phyloP scores from a whole-genome alignment of 495 filamentous ascomycete genomes.

The Parathielavia appendiculata region DNA sequence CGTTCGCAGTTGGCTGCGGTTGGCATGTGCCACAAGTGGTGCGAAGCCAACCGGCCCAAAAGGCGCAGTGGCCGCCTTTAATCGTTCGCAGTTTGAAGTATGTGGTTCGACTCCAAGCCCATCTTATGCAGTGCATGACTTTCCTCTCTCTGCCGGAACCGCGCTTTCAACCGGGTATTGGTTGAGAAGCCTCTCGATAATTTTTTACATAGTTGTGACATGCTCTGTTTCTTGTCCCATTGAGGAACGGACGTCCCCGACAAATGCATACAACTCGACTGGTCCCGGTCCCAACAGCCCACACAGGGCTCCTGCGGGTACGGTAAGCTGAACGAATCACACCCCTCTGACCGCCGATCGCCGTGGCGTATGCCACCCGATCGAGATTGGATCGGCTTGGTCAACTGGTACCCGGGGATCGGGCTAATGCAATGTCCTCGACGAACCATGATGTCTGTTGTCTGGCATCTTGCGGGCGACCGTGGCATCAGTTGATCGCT shows the following conservation, averaged over 20 bases:
- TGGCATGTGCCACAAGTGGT: neutral
- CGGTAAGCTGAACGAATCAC: neutral
- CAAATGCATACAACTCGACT: no score
- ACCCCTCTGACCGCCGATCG: conserved; percentile 18
- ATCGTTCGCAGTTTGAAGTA: no score
- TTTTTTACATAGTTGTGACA: no score
- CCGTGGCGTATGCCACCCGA: conserved; percentile 19
- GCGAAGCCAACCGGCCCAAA: neutral
- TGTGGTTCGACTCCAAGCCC: neutral
- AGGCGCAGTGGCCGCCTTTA: conserved; percentile 7
- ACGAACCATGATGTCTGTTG: no score
- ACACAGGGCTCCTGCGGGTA: neutral
- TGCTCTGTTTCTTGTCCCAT: no score
- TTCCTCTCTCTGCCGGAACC: no score
- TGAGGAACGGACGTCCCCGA: no score
- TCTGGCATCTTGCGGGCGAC: no score
- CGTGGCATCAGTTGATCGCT: no score
- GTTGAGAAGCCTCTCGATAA: no score
- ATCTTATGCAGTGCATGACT: neutral
- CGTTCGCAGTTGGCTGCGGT: neutral
- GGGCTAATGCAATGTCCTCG: conserved; percentile 9
- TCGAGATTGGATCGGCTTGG: conserved; percentile 29
- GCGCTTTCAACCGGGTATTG: no score
- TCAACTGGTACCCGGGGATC: conserved; percentile 24
- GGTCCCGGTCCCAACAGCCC: neutral